Evolutionary conservation across 768 basidiomycete species (phyloP), one percentile per base, ranked within the genome.

Genomic region (Kwoniella sp.): DNA sequence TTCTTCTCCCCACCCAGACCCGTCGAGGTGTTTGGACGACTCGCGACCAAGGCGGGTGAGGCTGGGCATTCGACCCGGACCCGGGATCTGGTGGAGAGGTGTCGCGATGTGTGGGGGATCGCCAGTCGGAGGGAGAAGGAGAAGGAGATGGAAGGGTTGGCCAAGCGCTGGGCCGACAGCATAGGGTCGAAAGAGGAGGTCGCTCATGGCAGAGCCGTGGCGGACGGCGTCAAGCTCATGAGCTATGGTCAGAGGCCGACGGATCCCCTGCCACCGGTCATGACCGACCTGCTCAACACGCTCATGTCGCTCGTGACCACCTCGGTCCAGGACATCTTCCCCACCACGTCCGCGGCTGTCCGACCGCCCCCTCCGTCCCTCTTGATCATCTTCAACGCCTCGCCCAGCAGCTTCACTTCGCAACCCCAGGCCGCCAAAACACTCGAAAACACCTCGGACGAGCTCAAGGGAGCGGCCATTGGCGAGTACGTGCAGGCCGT

Each of bases 91-190:
- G 40, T 70, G 5, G 67, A 69, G 7, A 40, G 54, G 27, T 71
- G 70, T 41, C 52, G 65, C 10, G 62, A 65, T 12, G 50, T 74
- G 4, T 74, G 73, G 73, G 63, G 59, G 3, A 61, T 74, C 9
- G 45, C 56, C 11, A 50, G 53, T 23, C 43, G 60, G 32, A 37
- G 53, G 3, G 60, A 66, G 23, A 50, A 60, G 39, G 65, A 72
- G 56, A 56, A 54, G 32, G 69, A 70, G 50, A 37, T 74, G 28
- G 69, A 65, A 29, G 58, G 38, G 3, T 19, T 65, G 2, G 31
- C 67, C 12, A n/a, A 47, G 8, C 46, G 59, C n/a, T 74, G 70
- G 70, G 45, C 50, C 5, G 46, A 54, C 14, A 43, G 33, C n/a
- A 49, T 71, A 26, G 63, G 60, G 15, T 54, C 45, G 3, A 27